A percentile compares a stretch with the other conserved stretches of the same genome.
Evolutionary conservation across 306 rosid genomes (phyloP).

Genomic region (Cercis canadensis): DNA sequence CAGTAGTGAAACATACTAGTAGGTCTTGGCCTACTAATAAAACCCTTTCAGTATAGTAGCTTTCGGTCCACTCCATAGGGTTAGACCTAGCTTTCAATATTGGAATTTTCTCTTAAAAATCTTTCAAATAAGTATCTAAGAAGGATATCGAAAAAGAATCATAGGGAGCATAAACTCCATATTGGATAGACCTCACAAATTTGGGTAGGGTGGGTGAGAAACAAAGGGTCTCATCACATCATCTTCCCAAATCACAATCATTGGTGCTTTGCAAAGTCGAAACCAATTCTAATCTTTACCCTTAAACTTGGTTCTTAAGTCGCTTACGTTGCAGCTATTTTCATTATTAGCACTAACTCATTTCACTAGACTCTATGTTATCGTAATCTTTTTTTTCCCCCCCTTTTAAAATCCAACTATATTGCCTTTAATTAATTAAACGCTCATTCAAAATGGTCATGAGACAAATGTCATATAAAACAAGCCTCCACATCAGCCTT

Average conservation of each 20-base stretch:
- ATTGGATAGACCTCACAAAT: slow-evolving; percentile 28
- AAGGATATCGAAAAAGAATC: neutral
- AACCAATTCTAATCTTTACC: slow-evolving; percentile 1
- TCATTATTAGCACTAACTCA: neutral
- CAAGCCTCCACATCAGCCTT: too few species aligned
- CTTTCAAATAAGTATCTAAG: neutral
- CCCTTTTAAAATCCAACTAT: too few species aligned
- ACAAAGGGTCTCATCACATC: slow-evolving; percentile 40
- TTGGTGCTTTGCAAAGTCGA: slow-evolving; percentile 6
- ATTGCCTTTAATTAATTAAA: too few species aligned
- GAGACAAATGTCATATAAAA: too few species aligned
- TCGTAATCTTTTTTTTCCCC: too few species aligned
- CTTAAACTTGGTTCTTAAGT: slow-evolving; percentile 21
- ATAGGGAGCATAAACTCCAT: neutral
- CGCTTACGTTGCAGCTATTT: slow-evolving; percentile 16
- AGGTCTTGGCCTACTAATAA: neutral
- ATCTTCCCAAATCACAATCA: slow-evolving; percentile 32
- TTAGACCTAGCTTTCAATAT: neutral
- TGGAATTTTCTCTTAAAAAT: slow-evolving; percentile 10
- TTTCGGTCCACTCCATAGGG: neutral
- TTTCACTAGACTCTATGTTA: neutral
- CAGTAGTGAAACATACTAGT: too few species aligned
- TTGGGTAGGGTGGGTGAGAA: slow-evolving; percentile 45
- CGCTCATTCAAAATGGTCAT: too few species aligned
- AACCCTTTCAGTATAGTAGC: too few species aligned